Evolutionary conservation across 176 grass and related monocot species (phyloP).

Genomic region (Bothriochloa decipiens): DNA sequence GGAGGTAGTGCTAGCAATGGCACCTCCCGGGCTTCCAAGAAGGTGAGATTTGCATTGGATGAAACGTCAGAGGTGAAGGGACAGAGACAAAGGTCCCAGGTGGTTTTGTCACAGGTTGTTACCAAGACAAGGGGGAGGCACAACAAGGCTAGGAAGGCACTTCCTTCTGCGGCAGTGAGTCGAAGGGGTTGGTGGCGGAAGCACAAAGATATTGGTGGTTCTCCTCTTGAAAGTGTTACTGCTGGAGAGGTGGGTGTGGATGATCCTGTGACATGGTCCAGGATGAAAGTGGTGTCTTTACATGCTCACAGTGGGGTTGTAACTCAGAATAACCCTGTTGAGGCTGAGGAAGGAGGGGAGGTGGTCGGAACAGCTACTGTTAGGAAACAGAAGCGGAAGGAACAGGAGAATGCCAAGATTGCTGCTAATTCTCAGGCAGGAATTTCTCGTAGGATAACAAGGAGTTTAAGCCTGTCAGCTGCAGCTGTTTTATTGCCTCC

Average conservation of each 20-base stretch:
- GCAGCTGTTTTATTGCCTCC: background rate
- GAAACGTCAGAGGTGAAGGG: background rate
- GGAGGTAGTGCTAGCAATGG: constrained; percentile 9
- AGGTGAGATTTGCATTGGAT: constrained; percentile 45
- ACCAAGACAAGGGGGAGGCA: background rate
- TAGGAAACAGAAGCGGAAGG: constrained; percentile 25
- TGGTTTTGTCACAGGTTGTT: background rate
- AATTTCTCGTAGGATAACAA: constrained; percentile 30
- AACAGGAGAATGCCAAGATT: background rate
- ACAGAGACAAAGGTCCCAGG: background rate
- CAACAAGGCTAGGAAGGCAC: constrained; percentile 12
- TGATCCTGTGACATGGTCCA: background rate
- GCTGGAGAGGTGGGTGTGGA: constrained; percentile 1
- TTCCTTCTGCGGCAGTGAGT: background rate
- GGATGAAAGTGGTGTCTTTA: background rate
- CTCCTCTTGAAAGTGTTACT: background rate
- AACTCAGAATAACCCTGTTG: background rate
- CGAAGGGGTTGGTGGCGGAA: background rate
- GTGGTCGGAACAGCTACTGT: background rate
- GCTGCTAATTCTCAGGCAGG: background rate
- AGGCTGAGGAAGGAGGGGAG: background rate
- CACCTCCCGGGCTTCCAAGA: constrained; percentile 31
- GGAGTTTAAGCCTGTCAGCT: background rate
- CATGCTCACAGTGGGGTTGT: background rate
- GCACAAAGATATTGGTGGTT: background rate